Evolutionary conservation across 2,329 filamentous ascomycete genomes (phyloP), one percentile per base, ranked within the genome.

Genomic region (Furcasterigmium furcatum): DNA sequence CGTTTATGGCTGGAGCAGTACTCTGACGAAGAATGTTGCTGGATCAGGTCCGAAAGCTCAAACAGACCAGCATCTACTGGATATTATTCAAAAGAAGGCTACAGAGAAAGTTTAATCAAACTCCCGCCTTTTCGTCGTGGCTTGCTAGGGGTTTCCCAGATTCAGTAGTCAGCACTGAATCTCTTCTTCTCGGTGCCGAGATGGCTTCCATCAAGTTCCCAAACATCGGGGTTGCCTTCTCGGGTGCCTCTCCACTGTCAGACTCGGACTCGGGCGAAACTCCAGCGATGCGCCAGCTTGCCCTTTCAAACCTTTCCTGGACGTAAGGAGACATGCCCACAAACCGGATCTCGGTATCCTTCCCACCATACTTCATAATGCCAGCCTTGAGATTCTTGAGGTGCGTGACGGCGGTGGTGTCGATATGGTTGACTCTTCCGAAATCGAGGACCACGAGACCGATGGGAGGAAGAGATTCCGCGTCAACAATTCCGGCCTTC

Each of bases 401-500:
- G 9, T 76, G 71, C 0, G 67, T 63, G 4, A 78, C 64, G 0
- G 73, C 77, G 0, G 77, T 82, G 0, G 71, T 70, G 46, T 82
- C 79, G 9, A 78, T 66, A 48, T 78, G 74, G 14, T 73, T 72
- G 16, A 77, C 73, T 44, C 70, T 68, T 2, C 60, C 59, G 44
- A 82, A 73, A 51, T 82, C 78, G 0, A 82, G 61, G 0, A 82
- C 64, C 0, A 82, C 66, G 3, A 75, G 58, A 1, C 64, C 62
- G 16, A 82, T 69, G 0, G 66, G 68, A 1, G 67, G 62, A 2
- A 63, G 51, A 1, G 50, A 48, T 52, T 59, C 45, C 59, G 60
- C 47, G 61, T 60, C 59, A 0, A 48, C 49, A 25, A 73, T 62
- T 6, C 62, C 60, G 24, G 63, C 64, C 12, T 60, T 45, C 21